Conservation (phyloP, 1,284 basidiomycete genomes). For the Cutaneotrichosporon sp. region DNA sequence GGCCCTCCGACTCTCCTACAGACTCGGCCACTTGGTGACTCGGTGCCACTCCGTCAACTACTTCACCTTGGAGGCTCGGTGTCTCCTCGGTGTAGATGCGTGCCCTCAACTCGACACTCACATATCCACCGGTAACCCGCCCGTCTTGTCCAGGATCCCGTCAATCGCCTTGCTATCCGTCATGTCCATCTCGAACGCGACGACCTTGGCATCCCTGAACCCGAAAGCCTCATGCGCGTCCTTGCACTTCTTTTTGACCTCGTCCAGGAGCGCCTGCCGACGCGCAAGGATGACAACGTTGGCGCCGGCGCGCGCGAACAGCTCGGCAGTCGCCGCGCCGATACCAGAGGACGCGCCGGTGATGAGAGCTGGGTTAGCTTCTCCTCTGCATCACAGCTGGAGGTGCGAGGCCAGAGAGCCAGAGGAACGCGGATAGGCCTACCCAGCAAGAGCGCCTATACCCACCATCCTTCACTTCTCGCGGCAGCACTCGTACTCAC, state of each 20-base stretch:
- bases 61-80: constrained; percentile 3
- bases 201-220: constrained; percentile 34
- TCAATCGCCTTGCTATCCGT: constrained; percentile 36
- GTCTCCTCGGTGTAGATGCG: no score
- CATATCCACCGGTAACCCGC: constrained; percentile 46
- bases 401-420: background rate
- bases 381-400: background rate
- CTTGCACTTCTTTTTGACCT: constrained; percentile 37
- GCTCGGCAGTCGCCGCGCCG: constrained; percentile 45
- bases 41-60: background rate
- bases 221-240: constrained; percentile 31
- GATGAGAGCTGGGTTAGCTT: constrained; percentile 39
- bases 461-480: background rate
- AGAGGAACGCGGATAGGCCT: background rate
- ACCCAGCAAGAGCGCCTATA: background rate
- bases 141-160: constrained; percentile 31
- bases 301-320: constrained; percentile 44
- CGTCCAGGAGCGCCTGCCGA: constrained; percentile 38
- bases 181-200: constrained; percentile 45
- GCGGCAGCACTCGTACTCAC: constrained; percentile 19
- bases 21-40: no score
- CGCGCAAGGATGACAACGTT: constrained; percentile 48
- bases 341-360: constrained; percentile 50
- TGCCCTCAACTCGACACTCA: constrained; percentile 24
- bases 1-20: background rate